Conservation (phyloP, 1,284 basidiomycete genomes). For the Austropuccinia psidii region DNA sequence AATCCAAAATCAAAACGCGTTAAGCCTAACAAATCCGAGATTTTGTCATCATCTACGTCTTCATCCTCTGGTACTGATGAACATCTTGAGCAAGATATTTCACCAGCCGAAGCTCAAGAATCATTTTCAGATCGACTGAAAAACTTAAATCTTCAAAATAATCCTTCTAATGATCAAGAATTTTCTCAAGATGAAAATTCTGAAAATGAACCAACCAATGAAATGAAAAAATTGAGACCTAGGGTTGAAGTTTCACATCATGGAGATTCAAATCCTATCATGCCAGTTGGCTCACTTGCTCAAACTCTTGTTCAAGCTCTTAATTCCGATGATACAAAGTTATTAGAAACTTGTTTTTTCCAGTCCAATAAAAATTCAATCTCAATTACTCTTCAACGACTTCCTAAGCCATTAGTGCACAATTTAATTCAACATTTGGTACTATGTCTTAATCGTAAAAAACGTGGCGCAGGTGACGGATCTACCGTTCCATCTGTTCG, state of each 20-base stretch:
- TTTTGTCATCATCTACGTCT: too few relatives aligned
- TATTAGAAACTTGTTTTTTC: conserved; percentile 76
- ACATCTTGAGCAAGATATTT: too few relatives aligned
- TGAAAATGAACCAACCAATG: too few relatives aligned
- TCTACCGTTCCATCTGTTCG: conserved; percentile 77
- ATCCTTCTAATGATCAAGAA: not conserved
- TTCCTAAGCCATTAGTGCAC: conserved; percentile 83
- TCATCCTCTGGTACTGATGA: too few relatives aligned
- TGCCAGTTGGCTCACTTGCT: conserved; percentile 75
- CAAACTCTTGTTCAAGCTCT: conserved; percentile 92
- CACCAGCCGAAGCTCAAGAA: conserved; percentile 2
- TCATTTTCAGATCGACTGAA: not conserved
- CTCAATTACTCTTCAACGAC: conserved; percentile 73
- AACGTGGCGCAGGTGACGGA: conserved; percentile 65
- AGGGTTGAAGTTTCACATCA: too few relatives aligned
- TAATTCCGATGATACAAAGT: conserved; percentile 81
- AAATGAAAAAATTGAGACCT: too few relatives aligned
- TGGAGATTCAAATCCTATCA: too few relatives aligned
- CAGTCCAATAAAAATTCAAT: conserved; percentile 66
- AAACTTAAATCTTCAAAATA: not conserved
- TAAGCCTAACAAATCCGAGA: too few relatives aligned
- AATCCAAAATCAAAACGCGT: too few relatives aligned
- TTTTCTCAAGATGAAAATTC: too few relatives aligned
- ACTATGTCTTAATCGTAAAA: conserved; percentile 70
- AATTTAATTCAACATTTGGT: conserved; percentile 81